These are phyloP conservation scores for Rhizopogon salebrosus DNA, from an alignment of 768 basidiomycete species.

Conservation along the genomic window DNA sequence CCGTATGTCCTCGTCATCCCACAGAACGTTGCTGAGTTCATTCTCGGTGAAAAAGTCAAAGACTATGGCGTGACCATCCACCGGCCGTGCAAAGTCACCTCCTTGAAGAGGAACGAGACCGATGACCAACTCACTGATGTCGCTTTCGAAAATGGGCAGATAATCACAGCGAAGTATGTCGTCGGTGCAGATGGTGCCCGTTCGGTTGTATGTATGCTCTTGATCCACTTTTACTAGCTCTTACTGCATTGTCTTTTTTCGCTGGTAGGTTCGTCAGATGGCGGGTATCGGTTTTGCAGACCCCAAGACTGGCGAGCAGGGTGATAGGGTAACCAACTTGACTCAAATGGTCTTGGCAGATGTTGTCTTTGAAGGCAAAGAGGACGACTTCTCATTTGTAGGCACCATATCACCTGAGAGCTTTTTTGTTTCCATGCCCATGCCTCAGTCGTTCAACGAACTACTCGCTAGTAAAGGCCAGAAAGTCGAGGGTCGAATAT, in stretches of 20 bases:
- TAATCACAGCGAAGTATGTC: constrained; percentile 40
- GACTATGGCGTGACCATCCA: constrained; percentile 27
- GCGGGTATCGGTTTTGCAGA: constrained; percentile 40
- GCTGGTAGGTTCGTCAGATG: constrained; percentile 35
- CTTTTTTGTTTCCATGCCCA: constrained; percentile 31
- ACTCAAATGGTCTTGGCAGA: constrained; percentile 44
- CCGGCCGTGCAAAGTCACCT: constrained; percentile 35
- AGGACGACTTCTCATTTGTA: constrained; percentile 4
- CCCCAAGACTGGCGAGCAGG: constrained; percentile 28
- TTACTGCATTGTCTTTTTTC: not conserved
- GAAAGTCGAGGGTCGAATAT: constrained; percentile 15
- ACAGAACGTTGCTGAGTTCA: constrained; percentile 39
- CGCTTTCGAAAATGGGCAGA: constrained; percentile 41
- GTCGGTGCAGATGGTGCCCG: constrained; percentile 48
- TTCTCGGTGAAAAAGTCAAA: constrained; percentile 31
- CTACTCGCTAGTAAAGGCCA: constrained; percentile 8
- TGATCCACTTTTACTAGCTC: not conserved
- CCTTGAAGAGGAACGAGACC: constrained; percentile 27
- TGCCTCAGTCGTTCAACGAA: constrained; percentile 27
- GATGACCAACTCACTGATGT: constrained; percentile 31
- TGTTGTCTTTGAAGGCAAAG: constrained; percentile 27
- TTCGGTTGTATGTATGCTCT: constrained; percentile 33
- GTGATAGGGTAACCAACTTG: constrained; percentile 21
- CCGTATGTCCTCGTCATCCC: constrained; percentile 39
- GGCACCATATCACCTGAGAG: constrained; percentile 23